Evolutionary conservation across 2,329 filamentous ascomycete species (phyloP), one percentile per base, ranked within the genome.

Genomic region (Fusarium falciforme): DNA sequence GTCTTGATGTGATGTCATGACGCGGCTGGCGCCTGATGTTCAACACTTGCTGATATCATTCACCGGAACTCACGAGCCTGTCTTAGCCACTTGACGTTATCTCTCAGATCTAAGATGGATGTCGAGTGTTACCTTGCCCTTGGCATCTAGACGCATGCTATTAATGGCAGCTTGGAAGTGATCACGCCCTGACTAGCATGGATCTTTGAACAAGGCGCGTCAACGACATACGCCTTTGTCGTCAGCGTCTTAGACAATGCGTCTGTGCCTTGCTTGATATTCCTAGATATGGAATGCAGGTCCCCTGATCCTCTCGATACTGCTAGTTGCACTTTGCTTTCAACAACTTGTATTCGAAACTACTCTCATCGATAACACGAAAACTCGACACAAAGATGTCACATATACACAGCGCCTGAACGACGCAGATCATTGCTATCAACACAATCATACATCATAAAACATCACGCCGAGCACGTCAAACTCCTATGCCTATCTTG

Each of bases 1-100:
- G 20, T 25, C n/a, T 27, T 38, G 17, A 49, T 20, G 55, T 69
- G 65, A 69, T 66, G 59, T 59, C 65, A 70, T 74, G 67, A 72
- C 61, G 63, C 63, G 67, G 64, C 60, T 72, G 66, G 54, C 25
- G 44, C 27, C 14, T 66, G 38, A 17, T 35, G 61, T 36, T 29
- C 54, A 67, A 72, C 61, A 62, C 63, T 36, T 57, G 63, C 59
- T 70, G 59, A 61, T 65, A 35, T 52, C 63, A 61, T 66, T 57
- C 60, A 25, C 52, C 49, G 17, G 20, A 42, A 61, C 36, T 61
- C 47, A 33, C 47, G 65, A 54, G 66, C 60, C 64, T 57, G 64
- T 57, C 60, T 61, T 49, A 64, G 42, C 52, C 63, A 52, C 38
- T 69, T 66, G 66, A 61, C 42, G 65, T 58, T 69, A 55, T 59